These are phyloP conservation scores for Colletotrichum kahawae DNA, from an alignment of 2,329 filamentous ascomycete genomes.

Conservation along the genomic window DNA sequence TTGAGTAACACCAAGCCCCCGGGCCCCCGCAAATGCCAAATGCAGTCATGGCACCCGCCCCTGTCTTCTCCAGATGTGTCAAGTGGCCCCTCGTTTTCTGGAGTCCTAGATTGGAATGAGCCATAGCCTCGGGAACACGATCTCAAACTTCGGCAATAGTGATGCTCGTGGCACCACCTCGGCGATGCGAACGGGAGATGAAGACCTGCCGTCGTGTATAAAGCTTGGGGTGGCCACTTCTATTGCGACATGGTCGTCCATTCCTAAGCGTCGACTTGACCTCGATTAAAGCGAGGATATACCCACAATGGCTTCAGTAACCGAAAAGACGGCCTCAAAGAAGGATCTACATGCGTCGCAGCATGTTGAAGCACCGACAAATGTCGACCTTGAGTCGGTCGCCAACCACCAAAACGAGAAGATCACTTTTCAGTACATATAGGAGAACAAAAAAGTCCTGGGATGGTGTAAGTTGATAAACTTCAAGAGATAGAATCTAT, in stretches of 20 bases:
- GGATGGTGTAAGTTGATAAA: slow-evolving; percentile 3
- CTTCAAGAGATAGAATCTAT: background rate
- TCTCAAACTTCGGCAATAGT: background rate
- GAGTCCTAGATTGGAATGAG: background rate
- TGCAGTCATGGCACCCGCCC: background rate
- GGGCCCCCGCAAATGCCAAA: background rate
- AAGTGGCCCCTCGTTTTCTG: background rate
- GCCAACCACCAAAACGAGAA: background rate
- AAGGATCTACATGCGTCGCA: background rate
- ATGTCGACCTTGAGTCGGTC: background rate
- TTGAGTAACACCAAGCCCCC: background rate
- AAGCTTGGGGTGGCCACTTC: background rate
- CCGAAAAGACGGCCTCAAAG: background rate
- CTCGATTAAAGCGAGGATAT: background rate
- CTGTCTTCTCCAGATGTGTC: background rate
- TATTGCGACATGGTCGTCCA: background rate
- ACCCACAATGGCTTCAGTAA: background rate
- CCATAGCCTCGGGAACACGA: background rate
- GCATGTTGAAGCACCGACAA: background rate
- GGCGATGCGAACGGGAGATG: background rate
- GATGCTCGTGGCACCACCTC: background rate
- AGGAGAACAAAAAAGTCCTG: slow-evolving; percentile 3
- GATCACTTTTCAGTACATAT: background rate
- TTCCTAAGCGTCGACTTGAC: background rate
- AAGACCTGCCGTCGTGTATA: background rate